Evolutionary conservation across 2,329 filamentous ascomycete genomes (phyloP).

Genomic region (Monilinia laxa): DNA sequence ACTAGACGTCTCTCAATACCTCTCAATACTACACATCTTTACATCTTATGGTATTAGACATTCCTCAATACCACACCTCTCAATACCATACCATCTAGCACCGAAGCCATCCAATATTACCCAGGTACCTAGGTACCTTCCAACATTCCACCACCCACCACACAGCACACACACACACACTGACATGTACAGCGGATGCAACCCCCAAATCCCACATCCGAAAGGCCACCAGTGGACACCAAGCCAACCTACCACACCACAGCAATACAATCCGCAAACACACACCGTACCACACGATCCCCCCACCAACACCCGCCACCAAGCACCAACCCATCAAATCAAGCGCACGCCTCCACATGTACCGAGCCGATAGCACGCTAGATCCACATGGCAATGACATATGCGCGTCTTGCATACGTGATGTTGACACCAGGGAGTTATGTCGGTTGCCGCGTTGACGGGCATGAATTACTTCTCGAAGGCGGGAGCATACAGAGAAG

Average conservation of each 20-base stretch:
- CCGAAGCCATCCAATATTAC: neutral
- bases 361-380: neutral
- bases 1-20: too few relatives aligned
- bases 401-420: neutral
- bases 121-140: too few relatives aligned
- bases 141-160: neutral
- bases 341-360: neutral
- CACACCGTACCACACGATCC: neutral
- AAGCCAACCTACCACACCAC: neutral
- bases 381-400: conserved; percentile 6
- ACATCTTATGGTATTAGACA: too few relatives aligned
- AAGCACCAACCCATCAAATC: neutral
- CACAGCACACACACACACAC: neutral
- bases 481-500: neutral
- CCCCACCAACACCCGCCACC: conserved; percentile 5
- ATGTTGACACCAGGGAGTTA: neutral
- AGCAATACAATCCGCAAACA: neutral
- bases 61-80: neutral
- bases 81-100: neutral
- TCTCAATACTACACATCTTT: too few relatives aligned
- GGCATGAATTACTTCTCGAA: conserved; percentile 14
- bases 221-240: neutral
- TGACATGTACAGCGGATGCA: conserved; percentile 5
- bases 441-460: neutral
- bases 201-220: neutral